phyloP scores from a whole-genome alignment of 2,329 filamentous ascomycete species.

The Saccharata proteae region DNA sequence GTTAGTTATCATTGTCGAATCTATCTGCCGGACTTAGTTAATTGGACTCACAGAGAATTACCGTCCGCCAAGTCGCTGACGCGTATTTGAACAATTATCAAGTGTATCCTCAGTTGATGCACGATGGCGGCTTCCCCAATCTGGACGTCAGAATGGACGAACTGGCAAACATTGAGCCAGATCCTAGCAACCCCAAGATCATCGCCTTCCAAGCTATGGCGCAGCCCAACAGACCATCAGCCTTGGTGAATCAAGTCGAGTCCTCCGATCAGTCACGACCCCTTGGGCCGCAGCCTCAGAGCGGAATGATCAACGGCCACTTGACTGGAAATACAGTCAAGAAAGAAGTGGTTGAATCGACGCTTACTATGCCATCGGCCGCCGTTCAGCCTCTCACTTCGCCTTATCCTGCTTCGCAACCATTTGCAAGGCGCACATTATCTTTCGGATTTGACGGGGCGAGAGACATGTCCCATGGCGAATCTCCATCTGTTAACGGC shows the following conservation, averaged over 20 bases:
- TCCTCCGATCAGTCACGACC: too few relatives aligned
- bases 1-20: conserved; percentile 13
- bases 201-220: background rate
- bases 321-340: conserved; percentile 2
- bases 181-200: too few relatives aligned
- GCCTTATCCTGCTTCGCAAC: too few relatives aligned
- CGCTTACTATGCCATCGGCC: background rate
- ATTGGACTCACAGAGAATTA: conserved; percentile 13
- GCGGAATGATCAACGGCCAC: background rate
- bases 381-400: too few relatives aligned
- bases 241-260: too few relatives aligned
- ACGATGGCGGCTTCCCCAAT: too few relatives aligned
- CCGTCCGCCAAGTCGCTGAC: conserved; percentile 12
- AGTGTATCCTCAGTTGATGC: too few relatives aligned
- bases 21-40: conserved; percentile 1
- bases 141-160: background rate
- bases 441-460: too few relatives aligned
- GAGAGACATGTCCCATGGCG: background rate
- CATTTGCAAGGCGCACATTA: background rate
- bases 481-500: too few relatives aligned
- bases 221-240: background rate
- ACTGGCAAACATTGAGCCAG: too few relatives aligned
- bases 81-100: conserved; percentile 9
- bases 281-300: background rate
- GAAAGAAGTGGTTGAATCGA: background rate